Percentiles rank a stretch among this genome's conserved stretches.
These are phyloP conservation scores for Geotrichum bryndzae DNA, from an alignment of 1,139 yeast genomes.

Conservation along the genomic window DNA sequence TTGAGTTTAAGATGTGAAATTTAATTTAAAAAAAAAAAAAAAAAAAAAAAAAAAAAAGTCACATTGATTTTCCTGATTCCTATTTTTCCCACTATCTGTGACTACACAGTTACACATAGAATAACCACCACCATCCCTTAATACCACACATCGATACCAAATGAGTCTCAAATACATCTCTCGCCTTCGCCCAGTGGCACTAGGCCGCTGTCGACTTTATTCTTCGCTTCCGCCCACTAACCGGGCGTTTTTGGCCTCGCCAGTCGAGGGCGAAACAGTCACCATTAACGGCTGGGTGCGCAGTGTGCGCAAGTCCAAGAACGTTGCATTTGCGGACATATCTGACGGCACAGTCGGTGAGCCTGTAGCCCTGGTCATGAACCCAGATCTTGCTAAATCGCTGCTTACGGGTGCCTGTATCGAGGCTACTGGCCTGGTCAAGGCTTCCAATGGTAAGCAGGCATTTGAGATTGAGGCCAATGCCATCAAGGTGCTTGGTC, in stretches of 20 bases:
- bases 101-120: neutral
- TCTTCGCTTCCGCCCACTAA: slow-evolving; percentile 15
- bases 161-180: neutral
- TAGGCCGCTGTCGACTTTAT: neutral
- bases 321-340: slow-evolving; percentile 71
- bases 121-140: neutral
- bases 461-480: slow-evolving; percentile 43
- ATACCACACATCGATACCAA: neutral
- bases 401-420: slow-evolving; percentile 44
- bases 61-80: neutral
- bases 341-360: slow-evolving; percentile 64
- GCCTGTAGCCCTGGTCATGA: slow-evolving; percentile 52
- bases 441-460: slow-evolving; percentile 37
- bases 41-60: neutral
- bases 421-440: slow-evolving; percentile 39
- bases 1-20: neutral
- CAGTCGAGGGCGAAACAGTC: slow-evolving; percentile 20
- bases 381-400: slow-evolving; percentile 27
- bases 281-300: slow-evolving; percentile 64
- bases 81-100: neutral
- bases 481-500: slow-evolving; percentile 36
- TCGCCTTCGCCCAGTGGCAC: neutral
- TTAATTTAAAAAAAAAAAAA: neutral
- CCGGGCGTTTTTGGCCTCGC: slow-evolving; percentile 11
- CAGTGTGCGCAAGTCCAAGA: slow-evolving; percentile 64